Evolutionary conservation across 495 filamentous ascomycete species (phyloP).

Genomic region (Penicillium lividum): DNA sequence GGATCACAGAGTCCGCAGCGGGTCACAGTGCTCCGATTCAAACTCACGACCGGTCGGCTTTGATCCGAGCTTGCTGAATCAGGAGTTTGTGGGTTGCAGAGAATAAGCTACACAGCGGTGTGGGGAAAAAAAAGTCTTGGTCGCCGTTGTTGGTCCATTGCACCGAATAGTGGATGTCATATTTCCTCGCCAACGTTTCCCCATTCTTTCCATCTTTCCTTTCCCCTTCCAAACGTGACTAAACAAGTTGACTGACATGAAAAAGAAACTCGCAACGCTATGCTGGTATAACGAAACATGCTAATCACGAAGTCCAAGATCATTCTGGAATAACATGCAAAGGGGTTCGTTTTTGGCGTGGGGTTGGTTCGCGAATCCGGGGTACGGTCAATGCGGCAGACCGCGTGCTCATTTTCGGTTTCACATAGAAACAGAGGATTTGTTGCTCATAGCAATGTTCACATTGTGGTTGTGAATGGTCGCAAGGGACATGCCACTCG

Average conservation of each 20-base stretch:
- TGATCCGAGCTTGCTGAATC: conserved; percentile 18
- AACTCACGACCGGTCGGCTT: conserved; percentile 13
- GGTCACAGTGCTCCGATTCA: conserved; percentile 38
- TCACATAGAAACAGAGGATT: conserved; percentile 42
- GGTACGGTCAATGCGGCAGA: not conserved
- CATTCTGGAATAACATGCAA: not conserved
- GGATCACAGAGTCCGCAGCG: conserved; percentile 15
- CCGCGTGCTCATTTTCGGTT: not conserved
- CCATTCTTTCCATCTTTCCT: not conserved
- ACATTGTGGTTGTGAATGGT: conserved; percentile 37
- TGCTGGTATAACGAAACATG: not conserved
- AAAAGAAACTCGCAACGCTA: not conserved
- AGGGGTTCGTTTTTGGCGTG: not conserved
- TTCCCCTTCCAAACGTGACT: not conserved
- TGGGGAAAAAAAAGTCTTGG: not conserved
- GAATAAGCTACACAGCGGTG: not conserved
- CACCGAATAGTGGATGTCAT: conserved; percentile 10
- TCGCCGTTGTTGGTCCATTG: conserved; percentile 13
- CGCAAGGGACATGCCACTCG: conserved; percentile 32
- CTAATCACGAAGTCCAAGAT: not conserved
- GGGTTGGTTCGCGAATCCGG: conserved; percentile 4
- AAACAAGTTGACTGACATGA: not conserved
- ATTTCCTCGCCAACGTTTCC: not conserved
- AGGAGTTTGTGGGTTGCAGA: not conserved
- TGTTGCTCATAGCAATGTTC: conserved; percentile 41